Conservation (phyloP, 345 rosid species). For the Populus nigra region DNA sequence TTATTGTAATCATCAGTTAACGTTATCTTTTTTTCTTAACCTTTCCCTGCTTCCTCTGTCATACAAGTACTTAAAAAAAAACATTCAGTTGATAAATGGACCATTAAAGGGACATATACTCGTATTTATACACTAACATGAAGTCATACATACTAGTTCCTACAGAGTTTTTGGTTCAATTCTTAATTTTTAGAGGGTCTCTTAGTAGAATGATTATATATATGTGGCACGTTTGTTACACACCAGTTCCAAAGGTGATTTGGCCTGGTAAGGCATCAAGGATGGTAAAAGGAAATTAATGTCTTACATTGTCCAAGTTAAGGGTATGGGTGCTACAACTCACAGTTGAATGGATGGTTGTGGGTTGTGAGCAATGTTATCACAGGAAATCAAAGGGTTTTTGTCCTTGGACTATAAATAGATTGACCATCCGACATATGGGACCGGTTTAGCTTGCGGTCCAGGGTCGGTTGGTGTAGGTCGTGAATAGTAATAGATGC, state of each 20-base stretch:
- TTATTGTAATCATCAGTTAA: not conserved
- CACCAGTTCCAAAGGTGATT: not conserved
- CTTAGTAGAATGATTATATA: not conserved
- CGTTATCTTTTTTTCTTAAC: not conserved
- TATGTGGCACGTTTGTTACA: slow-evolving; percentile 7
- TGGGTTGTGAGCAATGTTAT: not conserved
- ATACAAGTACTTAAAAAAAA: not conserved
- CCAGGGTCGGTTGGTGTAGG: slow-evolving; percentile 21
- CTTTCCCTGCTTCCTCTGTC: not conserved
- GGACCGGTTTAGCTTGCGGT: slow-evolving; percentile 16
- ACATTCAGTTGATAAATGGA: not conserved
- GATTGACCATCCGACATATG: slow-evolving; percentile 31
- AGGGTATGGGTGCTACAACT: slow-evolving; percentile 15
- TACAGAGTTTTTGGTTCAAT: not conserved
- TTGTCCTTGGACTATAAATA: slow-evolving; percentile 12
- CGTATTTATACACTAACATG: not conserved
- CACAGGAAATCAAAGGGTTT: slow-evolving; percentile 1
- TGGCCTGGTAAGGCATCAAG: not conserved
- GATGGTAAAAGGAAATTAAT: slow-evolving; percentile 1
- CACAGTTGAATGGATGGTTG: not conserved
- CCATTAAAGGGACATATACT: not conserved
- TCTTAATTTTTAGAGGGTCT: not conserved
- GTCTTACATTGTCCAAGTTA: slow-evolving; percentile 11
- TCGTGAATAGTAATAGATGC: slow-evolving; percentile 11
- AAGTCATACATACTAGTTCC: not conserved